These are phyloP conservation scores for Teunomyces barrocoloradensis DNA, from an alignment of 805 yeast genomes.

Conservation along the genomic window DNA sequence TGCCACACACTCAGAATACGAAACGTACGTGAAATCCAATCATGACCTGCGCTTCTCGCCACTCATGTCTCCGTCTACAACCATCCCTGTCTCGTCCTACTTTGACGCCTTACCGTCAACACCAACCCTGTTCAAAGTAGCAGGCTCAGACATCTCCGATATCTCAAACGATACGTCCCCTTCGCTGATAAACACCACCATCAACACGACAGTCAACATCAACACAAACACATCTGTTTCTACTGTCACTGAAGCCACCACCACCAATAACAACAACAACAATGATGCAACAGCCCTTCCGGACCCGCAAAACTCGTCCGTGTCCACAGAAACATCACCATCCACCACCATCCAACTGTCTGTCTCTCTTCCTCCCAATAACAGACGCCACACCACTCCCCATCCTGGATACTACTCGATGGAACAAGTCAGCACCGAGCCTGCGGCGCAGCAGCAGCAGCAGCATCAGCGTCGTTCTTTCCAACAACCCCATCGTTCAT, in stretches of 20 bases:
- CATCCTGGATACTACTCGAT: background rate
- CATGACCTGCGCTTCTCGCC: background rate
- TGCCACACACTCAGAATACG: slow-evolving; percentile 2
- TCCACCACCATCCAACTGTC: background rate
- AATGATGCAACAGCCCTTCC: background rate
- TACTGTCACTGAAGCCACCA: background rate
- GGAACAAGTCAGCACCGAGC: background rate
- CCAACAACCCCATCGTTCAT: background rate
- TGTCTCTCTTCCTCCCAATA: background rate
- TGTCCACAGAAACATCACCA: background rate
- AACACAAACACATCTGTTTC: background rate
- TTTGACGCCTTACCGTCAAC: slow-evolving; percentile 19
- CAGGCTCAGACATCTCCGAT: slow-evolving; percentile 23
- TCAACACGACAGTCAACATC: background rate
- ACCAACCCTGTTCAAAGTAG: slow-evolving; percentile 24
- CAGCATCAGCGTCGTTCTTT: background rate
- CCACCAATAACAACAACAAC: background rate
- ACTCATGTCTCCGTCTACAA: background rate
- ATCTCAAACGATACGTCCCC: slow-evolving; percentile 26
- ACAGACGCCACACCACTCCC: slow-evolving; percentile 10
- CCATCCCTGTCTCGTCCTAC: background rate
- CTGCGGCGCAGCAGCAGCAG: background rate
- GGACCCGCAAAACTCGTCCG: too few species aligned
- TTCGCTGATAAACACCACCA: slow-evolving; percentile 15
- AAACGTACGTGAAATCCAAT: background rate